Percentiles rank a stretch among this genome's conserved stretches.
These are phyloP conservation scores for Didymella pomorum DNA, from an alignment of 2,329 filamentous ascomycete genomes.

Conservation along the genomic window DNA sequence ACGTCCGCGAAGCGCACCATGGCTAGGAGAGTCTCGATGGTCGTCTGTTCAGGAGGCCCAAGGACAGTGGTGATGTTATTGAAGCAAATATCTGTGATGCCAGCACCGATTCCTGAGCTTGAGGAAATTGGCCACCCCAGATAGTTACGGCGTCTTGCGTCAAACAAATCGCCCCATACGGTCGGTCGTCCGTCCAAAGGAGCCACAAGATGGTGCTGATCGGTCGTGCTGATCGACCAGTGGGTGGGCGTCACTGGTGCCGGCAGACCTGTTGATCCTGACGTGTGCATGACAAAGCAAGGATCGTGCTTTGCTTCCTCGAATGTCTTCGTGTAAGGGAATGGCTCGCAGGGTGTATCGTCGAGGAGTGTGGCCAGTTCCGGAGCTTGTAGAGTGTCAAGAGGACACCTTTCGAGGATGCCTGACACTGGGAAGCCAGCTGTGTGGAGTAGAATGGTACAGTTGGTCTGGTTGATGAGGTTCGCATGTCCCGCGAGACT, in stretches of 20 bases:
- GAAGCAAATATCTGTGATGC: conserved; percentile 27
- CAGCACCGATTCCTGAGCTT: conserved; percentile 29
- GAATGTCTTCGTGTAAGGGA: conserved; percentile 37
- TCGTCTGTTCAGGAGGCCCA: conserved; percentile 28
- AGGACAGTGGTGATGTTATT: conserved; percentile 30
- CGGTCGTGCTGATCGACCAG: conserved; percentile 26
- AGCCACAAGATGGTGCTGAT: conserved; percentile 31
- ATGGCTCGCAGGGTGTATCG: conserved; percentile 24
- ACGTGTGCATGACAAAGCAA: conserved; percentile 48
- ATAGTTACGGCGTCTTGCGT: conserved; percentile 25
- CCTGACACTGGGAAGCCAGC: conserved; percentile 31
- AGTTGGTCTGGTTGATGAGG: conserved; percentile 37
- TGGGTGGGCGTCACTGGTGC: conserved; percentile 49
- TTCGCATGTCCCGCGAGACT: conserved; percentile 37
- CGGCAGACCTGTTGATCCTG: conserved; percentile 50
- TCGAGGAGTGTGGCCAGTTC: conserved; percentile 38
- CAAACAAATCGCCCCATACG: conserved; percentile 24
- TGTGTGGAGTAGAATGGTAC: conserved; percentile 39
- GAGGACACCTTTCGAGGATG: conserved; percentile 34
- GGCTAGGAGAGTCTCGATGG: conserved; percentile 24
- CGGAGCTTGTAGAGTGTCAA: conserved; percentile 37
- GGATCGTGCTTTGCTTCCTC: conserved; percentile 45
- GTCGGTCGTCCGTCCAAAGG: conserved; percentile 29
- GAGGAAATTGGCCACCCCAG: conserved; percentile 32
- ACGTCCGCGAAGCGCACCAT: conserved; percentile 32